Evolutionary conservation across 257 asterid species (phyloP), one percentile per base, ranked within the genome.

Genomic region (Asclepias syriaca): DNA sequence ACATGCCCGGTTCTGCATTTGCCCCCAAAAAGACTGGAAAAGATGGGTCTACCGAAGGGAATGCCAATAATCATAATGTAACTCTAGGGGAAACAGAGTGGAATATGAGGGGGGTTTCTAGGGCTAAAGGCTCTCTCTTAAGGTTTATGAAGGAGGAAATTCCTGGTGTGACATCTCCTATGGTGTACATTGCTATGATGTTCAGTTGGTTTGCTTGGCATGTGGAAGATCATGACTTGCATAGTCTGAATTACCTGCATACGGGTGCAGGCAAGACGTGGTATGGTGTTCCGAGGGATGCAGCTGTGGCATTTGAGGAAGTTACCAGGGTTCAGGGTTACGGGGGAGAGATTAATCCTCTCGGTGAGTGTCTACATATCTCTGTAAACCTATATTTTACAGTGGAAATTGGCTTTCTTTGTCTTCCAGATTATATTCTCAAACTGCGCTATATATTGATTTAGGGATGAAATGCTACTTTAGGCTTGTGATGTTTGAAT

Each of bases 161-260:
- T 45, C 97, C 99, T 0, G 99, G 99, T 34, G 99, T 95, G 27
- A 95, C 98, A 49, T 95, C 99, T 1, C 99, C 99, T 0, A 95
- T 95, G 99, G 96, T 95, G 74, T 95, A 95, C 78, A 82, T 95
- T 73, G 99, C 99, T 16, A 95, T 95, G 99, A 84, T 95, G 96
- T 92, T 95, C 81, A 95, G 99, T 72, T 95, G 99, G 99, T 95
- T 95, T 82, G 99, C 99, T 78, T 95, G 99, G 99, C 99, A 95
- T 73, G 99, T 92, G 49, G 99, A 95, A 84, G 99, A 95, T 87
- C 99, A 95, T 82, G 99, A 95, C 78, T 85, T 95, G 85, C 99
- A 95, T 78, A 95, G 99, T 86, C 86, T 95, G 94, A 95, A 95
- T 85, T 95, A 90, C 85, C 65, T 90, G 71, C 99, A 95, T 54